phyloP scores from a whole-genome alignment of 768 basidiomycete genomes.

The Leccinum uliginosum region DNA sequence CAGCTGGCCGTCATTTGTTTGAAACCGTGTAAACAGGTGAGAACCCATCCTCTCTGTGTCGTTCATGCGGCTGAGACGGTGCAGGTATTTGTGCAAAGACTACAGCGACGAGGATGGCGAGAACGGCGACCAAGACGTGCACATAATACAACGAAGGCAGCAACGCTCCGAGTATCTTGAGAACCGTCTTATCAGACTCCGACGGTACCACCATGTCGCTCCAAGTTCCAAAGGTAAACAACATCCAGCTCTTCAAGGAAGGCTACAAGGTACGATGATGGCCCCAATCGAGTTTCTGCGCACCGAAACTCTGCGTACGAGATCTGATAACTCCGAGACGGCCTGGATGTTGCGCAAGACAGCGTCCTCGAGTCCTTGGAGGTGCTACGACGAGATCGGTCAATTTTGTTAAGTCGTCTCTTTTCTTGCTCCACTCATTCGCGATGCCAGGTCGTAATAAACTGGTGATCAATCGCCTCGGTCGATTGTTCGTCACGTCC shows the following conservation, averaged over 20 bases:
- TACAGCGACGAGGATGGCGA: slow-evolving; percentile 37
- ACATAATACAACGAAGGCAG: slow-evolving; percentile 57
- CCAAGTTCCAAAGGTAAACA: slow-evolving; percentile 88
- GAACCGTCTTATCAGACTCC: slow-evolving; percentile 42
- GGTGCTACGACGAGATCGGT: slow-evolving; percentile 43
- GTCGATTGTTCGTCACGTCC: slow-evolving; percentile 92
- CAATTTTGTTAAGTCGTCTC: neutral
- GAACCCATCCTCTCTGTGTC: no score
- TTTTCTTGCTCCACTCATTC: slow-evolving; percentile 10
- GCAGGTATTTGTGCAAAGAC: slow-evolving; percentile 20
- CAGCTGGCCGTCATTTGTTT: slow-evolving; percentile 45
- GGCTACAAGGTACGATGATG: slow-evolving; percentile 74
- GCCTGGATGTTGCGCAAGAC: slow-evolving; percentile 95
- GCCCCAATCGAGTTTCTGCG: slow-evolving; percentile 19
- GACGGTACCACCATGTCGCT: slow-evolving; percentile 63
- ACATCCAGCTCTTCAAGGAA: slow-evolving; percentile 92
- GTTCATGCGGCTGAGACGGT: no score
- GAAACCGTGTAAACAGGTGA: slow-evolving; percentile 46
- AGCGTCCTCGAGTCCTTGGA: slow-evolving; percentile 94
- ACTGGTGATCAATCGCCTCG: slow-evolving; percentile 95
- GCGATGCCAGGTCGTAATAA: slow-evolving; percentile 82
- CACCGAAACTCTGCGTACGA: slow-evolving; percentile 93
- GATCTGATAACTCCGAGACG: slow-evolving; percentile 90
- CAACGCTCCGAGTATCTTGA: slow-evolving; percentile 43
- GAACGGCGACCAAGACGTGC: slow-evolving; percentile 44